Conservation (phyloP, 2,329 filamentous ascomycete species). For the Arthrinium puccinioides region DNA sequence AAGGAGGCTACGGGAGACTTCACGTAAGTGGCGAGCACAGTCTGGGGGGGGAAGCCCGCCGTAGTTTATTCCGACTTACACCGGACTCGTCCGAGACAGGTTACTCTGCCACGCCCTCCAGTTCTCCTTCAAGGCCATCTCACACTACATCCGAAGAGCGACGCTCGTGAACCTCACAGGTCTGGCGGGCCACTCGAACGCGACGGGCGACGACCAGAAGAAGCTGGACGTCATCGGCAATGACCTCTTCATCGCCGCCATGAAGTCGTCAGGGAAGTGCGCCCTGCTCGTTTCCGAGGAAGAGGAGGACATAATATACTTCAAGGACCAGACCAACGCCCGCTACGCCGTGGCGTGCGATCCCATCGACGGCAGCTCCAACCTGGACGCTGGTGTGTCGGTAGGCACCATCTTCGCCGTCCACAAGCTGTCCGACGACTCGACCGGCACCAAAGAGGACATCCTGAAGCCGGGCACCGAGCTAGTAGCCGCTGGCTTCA, state of each 20-base stretch:
- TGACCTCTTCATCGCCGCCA: constrained; percentile 92
- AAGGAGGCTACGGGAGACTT: constrained; percentile 96
- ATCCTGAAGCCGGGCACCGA: constrained; percentile 85
- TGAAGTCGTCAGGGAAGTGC: constrained; percentile 88
- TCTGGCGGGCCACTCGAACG: constrained; percentile 89
- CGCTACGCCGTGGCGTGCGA: constrained; percentile 96
- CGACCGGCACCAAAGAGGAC: constrained; percentile 71
- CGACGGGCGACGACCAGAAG: constrained; percentile 96
- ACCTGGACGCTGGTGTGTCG: constrained; percentile 94
- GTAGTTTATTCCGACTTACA: no score
- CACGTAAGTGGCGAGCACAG: constrained; percentile 56
- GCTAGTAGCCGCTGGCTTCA: constrained; percentile 93
- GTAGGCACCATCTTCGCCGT: constrained; percentile 96
- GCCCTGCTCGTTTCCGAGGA: constrained; percentile 95
- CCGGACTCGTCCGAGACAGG: no score
- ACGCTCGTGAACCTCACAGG: constrained; percentile 93
- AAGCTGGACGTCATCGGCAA: constrained; percentile 99
- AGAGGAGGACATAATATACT: constrained; percentile 87
- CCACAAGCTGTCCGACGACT: constrained; percentile 77
- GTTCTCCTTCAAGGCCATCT: constrained; percentile 99
- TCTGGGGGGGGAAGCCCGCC: no score
- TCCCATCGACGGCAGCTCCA: constrained; percentile 95
- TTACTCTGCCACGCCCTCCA: constrained; percentile 95
- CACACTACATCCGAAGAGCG: constrained; percentile 96
- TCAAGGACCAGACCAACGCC: constrained; percentile 66